These are phyloP conservation scores for Moelleriella libera DNA, from an alignment of 2,329 filamentous ascomycete species.

Conservation along the genomic window DNA sequence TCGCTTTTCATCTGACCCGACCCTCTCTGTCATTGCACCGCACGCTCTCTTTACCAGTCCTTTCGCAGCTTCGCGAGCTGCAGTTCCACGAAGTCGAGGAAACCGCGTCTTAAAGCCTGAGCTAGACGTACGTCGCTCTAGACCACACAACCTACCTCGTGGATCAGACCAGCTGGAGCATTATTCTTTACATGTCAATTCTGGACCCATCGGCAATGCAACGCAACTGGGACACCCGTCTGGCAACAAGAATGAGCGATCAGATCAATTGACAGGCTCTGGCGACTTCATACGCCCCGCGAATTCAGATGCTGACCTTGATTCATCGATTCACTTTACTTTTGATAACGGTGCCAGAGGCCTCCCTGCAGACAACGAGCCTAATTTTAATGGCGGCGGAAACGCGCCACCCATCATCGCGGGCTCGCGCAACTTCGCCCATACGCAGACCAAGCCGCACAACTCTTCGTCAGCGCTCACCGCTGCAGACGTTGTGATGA, in stretches of 20 bases:
- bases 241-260: background rate
- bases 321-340: background rate
- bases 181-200: constrained; percentile 6
- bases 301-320: background rate
- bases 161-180: constrained; percentile 19
- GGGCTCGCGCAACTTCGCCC: background rate
- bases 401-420: background rate
- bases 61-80: too few relatives aligned
- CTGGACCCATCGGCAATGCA: background rate
- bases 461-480: constrained; percentile 11
- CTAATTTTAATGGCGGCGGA: background rate
- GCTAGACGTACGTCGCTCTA: too few relatives aligned
- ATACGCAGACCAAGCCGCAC: background rate
- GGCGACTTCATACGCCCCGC: background rate
- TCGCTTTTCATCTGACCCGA: constrained; percentile 2
- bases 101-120: too few relatives aligned
- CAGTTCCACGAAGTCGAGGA: too few relatives aligned
- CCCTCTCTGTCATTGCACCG: constrained; percentile 10
- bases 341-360: background rate
- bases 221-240: constrained; percentile 1
- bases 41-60: background rate
- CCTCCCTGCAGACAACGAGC: background rate
- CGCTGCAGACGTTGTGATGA: constrained; percentile 31
- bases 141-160: constrained; percentile 6
- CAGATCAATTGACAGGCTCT: constrained; percentile 5